Base-by-base conservation (phyloP, 2,329 filamentous ascomycete species). In the Trichoderma koningii region DNA sequence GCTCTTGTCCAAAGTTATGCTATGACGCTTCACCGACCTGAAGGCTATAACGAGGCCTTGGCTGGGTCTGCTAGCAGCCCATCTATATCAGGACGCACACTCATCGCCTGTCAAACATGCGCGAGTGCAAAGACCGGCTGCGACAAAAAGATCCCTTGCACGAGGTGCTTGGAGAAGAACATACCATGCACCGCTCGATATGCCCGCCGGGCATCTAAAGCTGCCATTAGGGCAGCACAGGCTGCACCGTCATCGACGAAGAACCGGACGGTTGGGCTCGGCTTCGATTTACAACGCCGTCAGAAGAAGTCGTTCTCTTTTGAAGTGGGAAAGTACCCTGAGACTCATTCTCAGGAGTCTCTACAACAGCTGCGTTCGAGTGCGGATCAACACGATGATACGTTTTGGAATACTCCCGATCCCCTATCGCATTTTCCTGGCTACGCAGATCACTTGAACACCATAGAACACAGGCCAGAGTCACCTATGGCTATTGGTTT, bases 191-290 rank as follows among this genome's bases (percentile, higher is more conserved):
- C 78, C 5, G 79, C 81, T 2, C 76, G 83, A 15, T 85, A 80
- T 71, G 82, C 83, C 1, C 76, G 83, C 26, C 76, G 83, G 38
- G 81, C 82, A 2, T 80, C 80, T 30, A 85, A 84, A 69, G 78
- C 77, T 3, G 80, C 79, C 1, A 70, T 78, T 14, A 75, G 81
- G 19, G 78, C 77, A 2, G 78, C 80, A 4, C 80, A 81, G 63
- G 77, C 76, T 23, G 26, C 55, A 23, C 15, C 62, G 0, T 34
- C 38, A 2, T 23, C 44, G n/a, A 50, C 51, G 12, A 56, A 52
- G 26, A 34, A 21, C 17, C 47, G 34, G 19, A 44, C 45, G 19
- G 4, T 9, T 12, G 12, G 44, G 14, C 26, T 41, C 14, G 19
- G 17, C 28, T 50, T 59, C 48, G 28, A 10, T 2, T 47, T 19